Percentiles rank a stretch among this genome's conserved stretches.
Conservation (phyloP, 2,329 filamentous ascomycete species). For the Cladosporium colombiae region DNA sequence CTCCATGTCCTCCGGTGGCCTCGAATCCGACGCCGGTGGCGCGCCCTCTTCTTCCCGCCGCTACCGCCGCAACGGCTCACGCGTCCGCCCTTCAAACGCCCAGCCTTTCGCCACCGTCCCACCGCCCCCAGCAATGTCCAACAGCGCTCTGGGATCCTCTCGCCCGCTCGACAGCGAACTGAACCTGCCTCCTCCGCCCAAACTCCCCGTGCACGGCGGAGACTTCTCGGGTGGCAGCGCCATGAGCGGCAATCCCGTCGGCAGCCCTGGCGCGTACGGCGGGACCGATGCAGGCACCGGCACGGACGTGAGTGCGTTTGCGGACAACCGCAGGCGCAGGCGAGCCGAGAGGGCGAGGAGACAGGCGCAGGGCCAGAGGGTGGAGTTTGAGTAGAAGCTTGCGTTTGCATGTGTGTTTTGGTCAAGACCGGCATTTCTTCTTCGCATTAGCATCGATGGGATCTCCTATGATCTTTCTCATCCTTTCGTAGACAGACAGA, state of each 20-base stretch:
- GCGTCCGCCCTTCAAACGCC: constrained; percentile 30
- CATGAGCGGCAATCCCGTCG: constrained; percentile 31
- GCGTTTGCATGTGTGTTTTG: background rate
- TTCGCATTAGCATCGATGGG: background rate
- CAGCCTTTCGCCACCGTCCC: constrained; percentile 36
- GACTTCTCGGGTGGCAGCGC: constrained; percentile 26
- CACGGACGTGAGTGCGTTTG: constrained; percentile 49
- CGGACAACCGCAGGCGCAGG: constrained; percentile 54
- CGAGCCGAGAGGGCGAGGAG: constrained; percentile 54
- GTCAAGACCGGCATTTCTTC: background rate
- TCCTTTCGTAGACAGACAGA: background rate
- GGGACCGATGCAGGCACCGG: constrained; percentile 40
- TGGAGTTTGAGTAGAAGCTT: constrained; percentile 50
- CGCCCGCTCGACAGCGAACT: constrained; percentile 28
- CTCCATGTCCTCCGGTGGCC: constrained; percentile 42
- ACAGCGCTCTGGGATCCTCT: constrained; percentile 25
- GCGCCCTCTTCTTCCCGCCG: constrained; percentile 22
- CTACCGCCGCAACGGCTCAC: constrained; percentile 23
- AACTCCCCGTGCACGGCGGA: constrained; percentile 17
- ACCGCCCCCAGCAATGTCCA: constrained; percentile 34
- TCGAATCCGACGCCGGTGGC: constrained; percentile 39
- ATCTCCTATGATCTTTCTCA: background rate
- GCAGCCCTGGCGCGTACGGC: constrained; percentile 46
- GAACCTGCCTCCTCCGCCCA: constrained; percentile 32
- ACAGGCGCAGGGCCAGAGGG: constrained; percentile 39